Evolutionary conservation across 2,329 filamentous ascomycete species (phyloP).

Genomic region (Clarireedia paspali): DNA sequence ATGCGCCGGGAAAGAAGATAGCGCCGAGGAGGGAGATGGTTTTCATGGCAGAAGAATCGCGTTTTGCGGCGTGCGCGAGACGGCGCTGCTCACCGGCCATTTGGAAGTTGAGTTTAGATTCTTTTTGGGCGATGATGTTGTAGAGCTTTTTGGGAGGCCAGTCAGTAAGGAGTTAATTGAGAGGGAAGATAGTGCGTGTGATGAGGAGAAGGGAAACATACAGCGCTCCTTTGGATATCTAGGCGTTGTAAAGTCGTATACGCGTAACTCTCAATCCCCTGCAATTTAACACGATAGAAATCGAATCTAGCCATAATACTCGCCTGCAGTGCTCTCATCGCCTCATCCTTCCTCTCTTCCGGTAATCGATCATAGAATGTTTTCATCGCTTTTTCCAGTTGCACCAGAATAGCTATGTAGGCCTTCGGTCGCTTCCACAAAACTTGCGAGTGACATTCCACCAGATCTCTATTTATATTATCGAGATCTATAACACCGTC

Average conservation of each 20-base stretch:
- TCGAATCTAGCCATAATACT: constrained; percentile 47
- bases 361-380: constrained; percentile 13
- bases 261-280: constrained; percentile 55
- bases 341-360: constrained; percentile 7
- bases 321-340: constrained; percentile 39
- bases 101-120: constrained; percentile 55
- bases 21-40: constrained; percentile 56
- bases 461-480: constrained; percentile 51
- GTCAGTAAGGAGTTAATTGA: neutral
- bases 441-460: constrained; percentile 56
- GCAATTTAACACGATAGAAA: constrained; percentile 54
- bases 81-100: constrained; percentile 38
- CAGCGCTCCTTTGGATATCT: constrained; percentile 53
- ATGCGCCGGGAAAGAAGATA: constrained; percentile 55
- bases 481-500: constrained; percentile 48
- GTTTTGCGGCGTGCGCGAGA: constrained; percentile 32
- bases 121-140: constrained; percentile 59
- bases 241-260: constrained; percentile 53
- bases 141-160: constrained; percentile 40
- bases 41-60: constrained; percentile 50
- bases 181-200: neutral
- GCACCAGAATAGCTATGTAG: constrained; percentile 45
- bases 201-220: constrained; percentile 30
- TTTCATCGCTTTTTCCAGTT: constrained; percentile 42
- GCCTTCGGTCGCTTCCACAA: constrained; percentile 57